Evolutionary conservation across 805 yeast genomes (phyloP).

Genomic region (Candida pseudoglaebosa): DNA sequence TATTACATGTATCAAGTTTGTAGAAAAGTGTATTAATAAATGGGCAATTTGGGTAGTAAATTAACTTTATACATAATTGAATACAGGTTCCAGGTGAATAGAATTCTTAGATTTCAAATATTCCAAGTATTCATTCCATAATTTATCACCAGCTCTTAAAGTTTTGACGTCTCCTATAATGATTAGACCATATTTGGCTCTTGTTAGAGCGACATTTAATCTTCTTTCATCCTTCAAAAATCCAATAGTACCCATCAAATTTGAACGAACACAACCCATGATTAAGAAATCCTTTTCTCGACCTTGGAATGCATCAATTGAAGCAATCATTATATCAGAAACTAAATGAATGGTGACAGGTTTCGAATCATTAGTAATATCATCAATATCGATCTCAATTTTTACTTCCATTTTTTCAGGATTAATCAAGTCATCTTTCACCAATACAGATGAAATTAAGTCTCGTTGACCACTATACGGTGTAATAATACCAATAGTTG

Average conservation of each 20-base stretch:
- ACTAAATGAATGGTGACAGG: constrained; percentile 49
- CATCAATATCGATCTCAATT: constrained; percentile 60
- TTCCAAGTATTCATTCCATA: constrained; percentile 51
- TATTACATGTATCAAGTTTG: too few relatives aligned
- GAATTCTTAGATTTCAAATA: constrained; percentile 28
- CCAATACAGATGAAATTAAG: constrained; percentile 47
- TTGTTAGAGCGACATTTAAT: constrained; percentile 82
- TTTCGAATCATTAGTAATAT: constrained; percentile 42
- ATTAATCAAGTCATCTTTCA: constrained; percentile 51
- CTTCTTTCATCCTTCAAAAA: constrained; percentile 83
- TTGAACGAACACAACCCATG: constrained; percentile 59
- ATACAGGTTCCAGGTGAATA: constrained; percentile 7
- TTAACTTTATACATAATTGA: constrained; percentile 2
- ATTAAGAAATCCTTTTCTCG: constrained; percentile 52
- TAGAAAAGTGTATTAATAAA: too few relatives aligned
- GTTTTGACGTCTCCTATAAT: constrained; percentile 33
- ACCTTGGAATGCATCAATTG: constrained; percentile 65
- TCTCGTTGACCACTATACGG: constrained; percentile 79
- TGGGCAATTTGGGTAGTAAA: too few relatives aligned
- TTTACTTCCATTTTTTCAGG: constrained; percentile 46
- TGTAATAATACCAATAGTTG: constrained; percentile 62
- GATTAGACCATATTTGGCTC: constrained; percentile 80
- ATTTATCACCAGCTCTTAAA: constrained; percentile 43
- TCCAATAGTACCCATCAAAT: constrained; percentile 70
- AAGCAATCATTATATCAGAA: constrained; percentile 44